Conservation (phyloP, 352 stramenopile genomes). For the Pythium periplocum region DNA sequence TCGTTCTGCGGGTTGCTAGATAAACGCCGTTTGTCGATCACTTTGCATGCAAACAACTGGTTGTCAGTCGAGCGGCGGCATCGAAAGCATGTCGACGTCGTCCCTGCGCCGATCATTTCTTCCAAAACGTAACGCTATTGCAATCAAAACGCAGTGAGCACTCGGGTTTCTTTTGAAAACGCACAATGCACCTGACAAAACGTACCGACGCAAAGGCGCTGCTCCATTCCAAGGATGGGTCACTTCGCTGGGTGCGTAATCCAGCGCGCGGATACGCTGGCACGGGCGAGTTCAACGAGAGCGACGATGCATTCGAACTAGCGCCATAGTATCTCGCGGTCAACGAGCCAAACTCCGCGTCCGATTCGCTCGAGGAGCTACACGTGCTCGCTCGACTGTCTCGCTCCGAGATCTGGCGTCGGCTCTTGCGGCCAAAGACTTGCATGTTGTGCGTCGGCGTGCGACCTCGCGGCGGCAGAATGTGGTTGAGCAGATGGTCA, state of each 20-base stretch:
- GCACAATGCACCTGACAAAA: no score
- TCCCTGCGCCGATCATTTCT: conserved; percentile 57
- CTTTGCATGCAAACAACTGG: conserved; percentile 61
- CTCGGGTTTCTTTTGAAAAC: no score
- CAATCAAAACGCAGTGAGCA: background rate
- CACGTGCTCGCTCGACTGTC: conserved; percentile 17
- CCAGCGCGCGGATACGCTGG: no score
- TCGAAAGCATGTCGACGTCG: conserved; percentile 68
- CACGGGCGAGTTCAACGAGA: no score
- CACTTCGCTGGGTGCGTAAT: no score
- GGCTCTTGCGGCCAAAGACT: background rate
- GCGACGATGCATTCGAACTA: no score
- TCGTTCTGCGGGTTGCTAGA: conserved; percentile 38
- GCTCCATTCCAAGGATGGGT: no score
- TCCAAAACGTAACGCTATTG: conserved; percentile 41
- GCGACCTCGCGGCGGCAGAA: background rate
- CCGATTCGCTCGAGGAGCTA: conserved; percentile 16
- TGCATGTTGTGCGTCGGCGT: background rate
- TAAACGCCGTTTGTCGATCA: conserved; percentile 68
- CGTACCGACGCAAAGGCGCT: no score
- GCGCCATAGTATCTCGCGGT: no score
- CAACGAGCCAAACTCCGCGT: conserved; percentile 3
- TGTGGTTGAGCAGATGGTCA: background rate
- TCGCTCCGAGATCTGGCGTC: conserved; percentile 2
- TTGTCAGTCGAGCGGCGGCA: conserved; percentile 41